phyloP scores from a whole-genome alignment of 148 eudicot genomes.

The Heliamphora exappendiculata region DNA sequence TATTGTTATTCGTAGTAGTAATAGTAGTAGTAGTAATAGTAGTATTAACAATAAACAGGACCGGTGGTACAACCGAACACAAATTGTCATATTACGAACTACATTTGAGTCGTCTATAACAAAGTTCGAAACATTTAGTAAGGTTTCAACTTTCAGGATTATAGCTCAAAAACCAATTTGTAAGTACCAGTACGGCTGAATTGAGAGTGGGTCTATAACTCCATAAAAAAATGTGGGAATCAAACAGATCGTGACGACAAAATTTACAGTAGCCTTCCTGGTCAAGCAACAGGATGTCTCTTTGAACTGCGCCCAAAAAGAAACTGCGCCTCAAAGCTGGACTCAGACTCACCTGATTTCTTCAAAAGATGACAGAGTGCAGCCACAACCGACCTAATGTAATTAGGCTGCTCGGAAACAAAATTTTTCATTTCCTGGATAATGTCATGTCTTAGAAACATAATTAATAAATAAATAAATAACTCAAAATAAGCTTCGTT shows the following conservation, averaged over 20 bases:
- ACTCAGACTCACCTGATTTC: conserved; percentile 46
- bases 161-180: background rate
- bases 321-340: background rate
- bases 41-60: too few species aligned
- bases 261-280: background rate
- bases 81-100: too few species aligned
- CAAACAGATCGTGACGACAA: background rate
- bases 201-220: background rate
- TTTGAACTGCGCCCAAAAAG: background rate
- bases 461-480: background rate
- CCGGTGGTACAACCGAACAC: background rate
- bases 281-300: background rate
- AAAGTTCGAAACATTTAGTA: background rate
- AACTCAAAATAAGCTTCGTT: background rate
- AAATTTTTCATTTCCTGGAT: conserved; percentile 26
- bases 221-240: too few species aligned
- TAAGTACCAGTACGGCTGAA: background rate
- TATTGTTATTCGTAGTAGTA: too few species aligned
- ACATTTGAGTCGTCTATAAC: background rate
- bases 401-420: conserved; percentile 35
- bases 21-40: too few species aligned
- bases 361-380: conserved; percentile 69
- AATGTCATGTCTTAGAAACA: conserved; percentile 22
- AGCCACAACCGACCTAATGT: conserved; percentile 42
- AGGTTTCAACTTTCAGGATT: background rate